Base-by-base conservation (phyloP, 208 protist genomes). In the Crithidia thermophila region DNA sequence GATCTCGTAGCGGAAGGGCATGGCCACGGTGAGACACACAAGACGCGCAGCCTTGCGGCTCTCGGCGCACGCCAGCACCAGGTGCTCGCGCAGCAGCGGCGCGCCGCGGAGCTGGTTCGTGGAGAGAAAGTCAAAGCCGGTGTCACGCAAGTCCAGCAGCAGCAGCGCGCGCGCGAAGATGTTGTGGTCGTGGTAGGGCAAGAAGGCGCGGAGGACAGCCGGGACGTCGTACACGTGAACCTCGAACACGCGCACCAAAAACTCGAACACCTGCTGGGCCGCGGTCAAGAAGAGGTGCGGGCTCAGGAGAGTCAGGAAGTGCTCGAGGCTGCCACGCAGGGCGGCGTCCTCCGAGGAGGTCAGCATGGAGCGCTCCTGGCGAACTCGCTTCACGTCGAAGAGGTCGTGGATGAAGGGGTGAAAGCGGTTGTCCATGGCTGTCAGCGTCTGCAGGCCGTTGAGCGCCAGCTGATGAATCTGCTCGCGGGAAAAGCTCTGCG, bases 151-250 rank as follows among this genome's bases (percentile, higher is more conserved):
- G 66, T 95, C 90, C 21, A 95, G 72, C 66, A 95, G 61, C 61
- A 94, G 77, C 16, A 95, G 36, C 43, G 74, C 82, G 9, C 87
- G 85, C 20, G 83, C 81, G 57, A 95, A 95, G 30, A 95, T 60
- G 47, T 84, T 90, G 75, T 95, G 90, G 57, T 95, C 90, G 70
- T 95, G 90, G 53, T 93, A 93, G 18, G 90, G 90, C 36, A 95
- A 28, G 60, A 95, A 93, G 27, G 85, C 77, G 13, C 85, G 79
- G 20, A 95, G 72, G 11, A 95, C 85, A 3, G 83, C 71, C 1
- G 37, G 42, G 10, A 87, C 84, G 66, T 95, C 92, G 77, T 91
- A 92, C 62, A 92, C 74, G 75, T 95, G 90, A 18, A 94, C 82
- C 74, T 95, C 87, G 52, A 91, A 77, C 25, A 93, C 90, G 13